Percentiles rank a stretch among this genome's conserved stretches.
Conservation (phyloP, 805 yeast species). For the Lipomyces sp. region DNA sequence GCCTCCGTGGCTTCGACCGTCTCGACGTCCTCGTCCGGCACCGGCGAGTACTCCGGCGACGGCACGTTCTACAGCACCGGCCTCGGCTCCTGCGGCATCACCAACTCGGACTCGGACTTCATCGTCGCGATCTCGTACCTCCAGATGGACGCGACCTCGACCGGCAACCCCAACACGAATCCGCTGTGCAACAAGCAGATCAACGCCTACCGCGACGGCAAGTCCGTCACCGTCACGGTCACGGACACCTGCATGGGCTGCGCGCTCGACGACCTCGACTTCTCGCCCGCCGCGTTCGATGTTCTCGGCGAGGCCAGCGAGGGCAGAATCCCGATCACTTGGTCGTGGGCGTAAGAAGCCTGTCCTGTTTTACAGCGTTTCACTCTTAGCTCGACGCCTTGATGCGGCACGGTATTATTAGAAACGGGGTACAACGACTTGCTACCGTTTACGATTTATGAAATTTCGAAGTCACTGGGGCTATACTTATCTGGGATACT, state of each 20-base stretch:
- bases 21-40: constrained; percentile 23
- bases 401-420: too few species aligned
- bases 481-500: too few species aligned
- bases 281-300: constrained; percentile 59
- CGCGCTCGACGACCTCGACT: constrained; percentile 49
- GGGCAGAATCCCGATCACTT: constrained; percentile 54
- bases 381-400: background rate
- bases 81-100: constrained; percentile 56
- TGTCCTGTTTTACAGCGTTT: background rate
- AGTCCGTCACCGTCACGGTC: constrained; percentile 55
- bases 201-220: constrained; percentile 46
- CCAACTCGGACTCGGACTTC: constrained; percentile 46
- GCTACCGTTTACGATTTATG: too few species aligned
- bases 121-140: constrained; percentile 52
- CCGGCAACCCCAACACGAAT: constrained; percentile 40
- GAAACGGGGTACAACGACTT: too few species aligned
- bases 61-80: constrained; percentile 41
- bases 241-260: constrained; percentile 60
- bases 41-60: constrained; percentile 36
- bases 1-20: constrained; percentile 15
- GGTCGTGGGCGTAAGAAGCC: constrained; percentile 43
- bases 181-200: constrained; percentile 54
- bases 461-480: too few species aligned
- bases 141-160: constrained; percentile 45
- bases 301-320: constrained; percentile 49